phyloP scores from a whole-genome alignment of 202 grass and related monocot species.

The Eragrostis tef region DNA sequence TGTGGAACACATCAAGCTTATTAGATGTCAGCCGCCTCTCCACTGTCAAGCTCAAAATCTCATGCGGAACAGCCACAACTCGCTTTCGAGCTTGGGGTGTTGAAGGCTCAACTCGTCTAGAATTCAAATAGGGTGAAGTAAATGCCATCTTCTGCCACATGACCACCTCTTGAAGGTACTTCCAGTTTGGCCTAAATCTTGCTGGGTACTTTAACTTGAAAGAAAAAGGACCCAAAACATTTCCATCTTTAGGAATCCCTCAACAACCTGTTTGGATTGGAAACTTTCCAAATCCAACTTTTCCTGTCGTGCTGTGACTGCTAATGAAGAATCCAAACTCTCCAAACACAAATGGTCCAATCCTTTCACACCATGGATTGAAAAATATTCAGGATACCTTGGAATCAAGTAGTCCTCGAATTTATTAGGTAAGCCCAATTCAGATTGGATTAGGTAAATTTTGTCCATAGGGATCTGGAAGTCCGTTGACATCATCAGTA shows the following conservation, averaged over 20 bases:
- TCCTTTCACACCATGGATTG: constrained; percentile 57
- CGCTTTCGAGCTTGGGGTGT: constrained; percentile 80
- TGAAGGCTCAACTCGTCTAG: constrained; percentile 61
- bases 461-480: constrained; percentile 81
- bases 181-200: constrained; percentile 83
- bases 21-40: constrained; percentile 80
- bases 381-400: constrained; percentile 73
- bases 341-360: constrained; percentile 69
- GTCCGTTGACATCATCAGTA: constrained; percentile 93
- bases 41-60: constrained; percentile 84
- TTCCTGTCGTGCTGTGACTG: constrained; percentile 73
- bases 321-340: constrained; percentile 81
- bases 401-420: constrained; percentile 70
- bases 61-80: constrained; percentile 72
- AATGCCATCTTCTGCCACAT: constrained; percentile 96
- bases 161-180: constrained; percentile 74
- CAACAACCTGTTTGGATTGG: constrained; percentile 42
- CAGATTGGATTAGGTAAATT: constrained; percentile 76
- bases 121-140: constrained; percentile 82
- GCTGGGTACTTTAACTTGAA: constrained; percentile 80
- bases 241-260: constrained; percentile 87
- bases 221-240: constrained; percentile 71
- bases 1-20: constrained; percentile 83
- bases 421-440: constrained; percentile 66
- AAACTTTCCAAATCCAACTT: constrained; percentile 60